Evolutionary conservation across 192 early-diverging fungal genomes (phyloP).

Genomic region (Rhizophagus clarus): DNA sequence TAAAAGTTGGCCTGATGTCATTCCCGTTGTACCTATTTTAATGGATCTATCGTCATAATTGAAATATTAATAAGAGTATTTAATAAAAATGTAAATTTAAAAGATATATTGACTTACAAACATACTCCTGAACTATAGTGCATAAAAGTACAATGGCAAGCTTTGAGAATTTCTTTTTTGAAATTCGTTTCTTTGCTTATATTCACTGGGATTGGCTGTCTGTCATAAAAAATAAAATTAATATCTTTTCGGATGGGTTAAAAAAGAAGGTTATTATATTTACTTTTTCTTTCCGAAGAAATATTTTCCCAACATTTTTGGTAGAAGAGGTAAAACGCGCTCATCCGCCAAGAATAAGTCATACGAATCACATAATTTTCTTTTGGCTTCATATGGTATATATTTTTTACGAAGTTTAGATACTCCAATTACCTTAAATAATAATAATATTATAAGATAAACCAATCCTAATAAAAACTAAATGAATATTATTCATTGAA

Average conservation of each 20-base stretch:
- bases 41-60: slow-evolving; percentile 54
- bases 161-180: slow-evolving; percentile 61
- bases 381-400: slow-evolving; percentile 78
- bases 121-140: slow-evolving; percentile 60
- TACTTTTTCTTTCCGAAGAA: slow-evolving; percentile 87
- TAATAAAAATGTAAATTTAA: slow-evolving; percentile 20
- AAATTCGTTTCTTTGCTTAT: slow-evolving; percentile 58
- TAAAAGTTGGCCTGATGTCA: slow-evolving; percentile 60
- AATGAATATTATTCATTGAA: not conserved
- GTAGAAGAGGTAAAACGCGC: slow-evolving; percentile 72
- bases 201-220: slow-evolving; percentile 74
- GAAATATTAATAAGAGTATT: not conserved
- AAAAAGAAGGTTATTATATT: slow-evolving; percentile 20
- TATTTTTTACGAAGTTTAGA: slow-evolving; percentile 80
- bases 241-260: no score
- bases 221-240: slow-evolving; percentile 28
- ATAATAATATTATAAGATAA: not conserved
- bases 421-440: slow-evolving; percentile 71
- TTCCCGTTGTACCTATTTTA: slow-evolving; percentile 68
- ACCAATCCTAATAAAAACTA: not conserved
- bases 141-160: slow-evolving; percentile 66
- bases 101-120: slow-evolving; percentile 48
- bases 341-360: slow-evolving; percentile 92
- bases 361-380: slow-evolving; percentile 71
- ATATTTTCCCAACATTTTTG: slow-evolving; percentile 77